phyloP scores from a whole-genome alignment of 1,284 basidiomycete genomes.

The Microbotryum scabiosae region DNA sequence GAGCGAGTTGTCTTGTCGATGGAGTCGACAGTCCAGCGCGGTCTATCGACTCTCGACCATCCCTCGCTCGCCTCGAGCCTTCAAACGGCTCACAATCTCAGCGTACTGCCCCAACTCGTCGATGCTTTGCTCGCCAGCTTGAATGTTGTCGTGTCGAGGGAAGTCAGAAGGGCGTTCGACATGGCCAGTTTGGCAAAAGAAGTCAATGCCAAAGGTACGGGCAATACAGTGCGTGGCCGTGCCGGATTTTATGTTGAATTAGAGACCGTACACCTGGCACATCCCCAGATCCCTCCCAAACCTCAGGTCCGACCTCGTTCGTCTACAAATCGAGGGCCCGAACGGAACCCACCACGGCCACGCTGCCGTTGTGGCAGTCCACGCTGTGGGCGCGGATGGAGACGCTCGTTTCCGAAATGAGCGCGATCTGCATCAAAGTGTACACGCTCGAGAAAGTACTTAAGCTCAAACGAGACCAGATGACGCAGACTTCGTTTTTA shows the following conservation, averaged over 20 bases:
- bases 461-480: constrained; percentile 71
- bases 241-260: background rate
- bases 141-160: constrained; percentile 64
- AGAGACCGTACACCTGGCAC: background rate
- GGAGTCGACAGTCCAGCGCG: constrained; percentile 74
- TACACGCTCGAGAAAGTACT: constrained; percentile 92
- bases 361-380: constrained; percentile 68
- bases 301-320: constrained; percentile 14
- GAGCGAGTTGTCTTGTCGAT: constrained; percentile 67
- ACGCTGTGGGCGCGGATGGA: constrained; percentile 78
- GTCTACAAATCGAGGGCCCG: constrained; percentile 68
- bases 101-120: constrained; percentile 72
- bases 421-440: constrained; percentile 81
- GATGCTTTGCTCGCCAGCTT: constrained; percentile 69
- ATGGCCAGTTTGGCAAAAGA: constrained; percentile 75
- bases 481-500: constrained; percentile 68
- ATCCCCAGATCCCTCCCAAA: background rate
- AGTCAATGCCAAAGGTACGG: constrained; percentile 59
- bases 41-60: constrained; percentile 68
- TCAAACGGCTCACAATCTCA: constrained; percentile 88
- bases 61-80: constrained; percentile 79
- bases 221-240: background rate
- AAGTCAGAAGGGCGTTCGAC: constrained; percentile 53
- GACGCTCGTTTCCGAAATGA: constrained; percentile 75
- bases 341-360: constrained; percentile 74